Evolutionary conservation across 192 early-diverging fungal species (phyloP).

Genomic region (Coemansia sp.): DNA sequence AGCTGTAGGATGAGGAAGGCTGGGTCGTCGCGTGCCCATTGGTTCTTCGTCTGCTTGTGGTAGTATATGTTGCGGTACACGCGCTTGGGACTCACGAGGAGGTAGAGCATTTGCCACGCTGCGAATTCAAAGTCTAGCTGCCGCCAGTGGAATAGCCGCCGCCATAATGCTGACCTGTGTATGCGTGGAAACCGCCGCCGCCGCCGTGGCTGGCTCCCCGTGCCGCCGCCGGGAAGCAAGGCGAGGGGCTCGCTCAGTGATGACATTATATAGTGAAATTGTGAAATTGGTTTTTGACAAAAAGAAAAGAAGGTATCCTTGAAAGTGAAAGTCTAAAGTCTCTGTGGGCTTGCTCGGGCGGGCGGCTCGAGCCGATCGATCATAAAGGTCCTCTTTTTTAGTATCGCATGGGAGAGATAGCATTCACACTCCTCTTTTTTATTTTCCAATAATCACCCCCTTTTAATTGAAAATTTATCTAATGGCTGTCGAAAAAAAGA

Average conservation of each 20-base stretch:
- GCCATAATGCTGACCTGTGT: conserved; percentile 45
- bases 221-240: conserved; percentile 12
- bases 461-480: conserved; percentile 5
- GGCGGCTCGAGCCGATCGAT: conserved; percentile 1
- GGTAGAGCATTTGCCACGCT: conserved; percentile 50
- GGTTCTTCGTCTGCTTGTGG: conserved; percentile 98
- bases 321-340: background rate
- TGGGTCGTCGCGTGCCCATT: conserved; percentile 97
- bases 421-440: background rate
- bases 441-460: background rate
- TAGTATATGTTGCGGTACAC: conserved; percentile 92
- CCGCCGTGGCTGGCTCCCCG: background rate
- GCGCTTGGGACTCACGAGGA: conserved; percentile 44
- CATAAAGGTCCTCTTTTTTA: background rate
- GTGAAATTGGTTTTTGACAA: background rate
- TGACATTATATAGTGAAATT: background rate
- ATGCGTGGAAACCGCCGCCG: conserved; percentile 40
- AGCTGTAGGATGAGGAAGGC: conserved; percentile 84
- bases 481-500: conserved; percentile 47
- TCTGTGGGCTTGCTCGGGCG: background rate
- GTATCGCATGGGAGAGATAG: background rate
- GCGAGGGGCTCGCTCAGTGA: conserved; percentile 34
- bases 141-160: conserved; percentile 44
- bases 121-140: conserved; percentile 53
- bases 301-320: background rate